Base-by-base conservation (phyloP, 495 filamentous ascomycete genomes). In the Lophium mytilinum region DNA sequence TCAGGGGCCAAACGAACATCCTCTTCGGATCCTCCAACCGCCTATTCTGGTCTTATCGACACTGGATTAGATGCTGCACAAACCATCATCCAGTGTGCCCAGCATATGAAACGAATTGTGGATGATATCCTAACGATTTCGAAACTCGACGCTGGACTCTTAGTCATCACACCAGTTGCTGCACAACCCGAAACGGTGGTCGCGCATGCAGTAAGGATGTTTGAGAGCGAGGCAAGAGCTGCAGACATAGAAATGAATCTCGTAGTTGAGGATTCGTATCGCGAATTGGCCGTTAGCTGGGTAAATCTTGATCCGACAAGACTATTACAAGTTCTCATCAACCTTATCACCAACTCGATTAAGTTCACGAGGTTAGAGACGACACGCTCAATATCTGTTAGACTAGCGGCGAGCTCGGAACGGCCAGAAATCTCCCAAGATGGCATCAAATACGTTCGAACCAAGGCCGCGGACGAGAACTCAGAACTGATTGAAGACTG, bases 321-420 rank as follows among this genome's bases (percentile, higher is more conserved):
- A 9, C 53, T 69, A 0, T 52, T 58, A 15, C 56, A 60, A 19
- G 56, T 69, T 15, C 57, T 89, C 9, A 82, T 87, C 58, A 89
- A 89, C 61, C 75, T 91, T 3, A 78, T 87, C 60, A 87, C 83
- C 10, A 90, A 92, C 62, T 85, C 86, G 1, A 85, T 90, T 57
- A 90, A 90, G 61, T 90, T 89, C 59, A 89, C 85, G 10, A 19
- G 52, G 11, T 18, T 46, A 12, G 57, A 37, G 30, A 4, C 37
- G 1, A 58, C 50, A 50, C 59, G 66, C n/a, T 41, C 49, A 5
- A 66, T 68, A 24, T 37, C 43, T 3, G 57, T 68, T 9, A 39
- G 48, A n/a, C 37, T 64, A 33, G 58, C 53, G 15, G 62, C 48
- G 4, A 53, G 57, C 4, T 10, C 12, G 6, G 45, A 51, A 1